phyloP scores from a whole-genome alignment of 306 rosid genomes.

The Purshia tridentata region DNA sequence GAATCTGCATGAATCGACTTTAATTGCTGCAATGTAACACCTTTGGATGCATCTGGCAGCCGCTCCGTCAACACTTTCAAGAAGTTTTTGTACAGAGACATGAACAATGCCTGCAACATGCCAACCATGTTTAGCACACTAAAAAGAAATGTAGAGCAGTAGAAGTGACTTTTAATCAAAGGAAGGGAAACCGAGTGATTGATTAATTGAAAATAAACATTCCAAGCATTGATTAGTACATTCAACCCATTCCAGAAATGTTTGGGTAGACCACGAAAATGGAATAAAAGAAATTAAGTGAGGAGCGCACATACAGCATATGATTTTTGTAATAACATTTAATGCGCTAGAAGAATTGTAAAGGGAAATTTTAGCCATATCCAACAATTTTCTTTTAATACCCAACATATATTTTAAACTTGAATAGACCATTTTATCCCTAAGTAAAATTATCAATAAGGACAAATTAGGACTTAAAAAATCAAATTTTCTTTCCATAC shows the following conservation, averaged over 20 bases:
- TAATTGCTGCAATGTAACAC: conserved; percentile 59
- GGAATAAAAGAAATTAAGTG: background rate
- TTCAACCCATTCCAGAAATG: background rate
- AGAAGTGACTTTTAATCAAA: background rate
- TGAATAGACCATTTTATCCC: no score
- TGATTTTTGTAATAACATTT: no score
- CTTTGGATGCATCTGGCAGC: conserved; percentile 66
- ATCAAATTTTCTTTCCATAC: no score
- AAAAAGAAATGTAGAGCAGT: conserved; percentile 19
- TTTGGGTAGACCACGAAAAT: background rate
- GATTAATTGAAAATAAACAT: background rate
- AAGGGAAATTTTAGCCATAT: no score
- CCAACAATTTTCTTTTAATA: no score
- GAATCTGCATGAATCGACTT: conserved; percentile 56
- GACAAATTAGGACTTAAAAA: no score
- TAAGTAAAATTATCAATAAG: no score
- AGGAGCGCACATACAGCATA: background rate
- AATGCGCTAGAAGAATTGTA: no score
- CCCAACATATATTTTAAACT: no score
- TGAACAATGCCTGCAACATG: conserved; percentile 64
- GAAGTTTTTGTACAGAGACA: conserved; percentile 74
- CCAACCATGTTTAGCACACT: conserved; percentile 24
- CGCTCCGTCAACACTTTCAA: conserved; percentile 69
- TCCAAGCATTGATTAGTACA: background rate
- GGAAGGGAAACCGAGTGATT: background rate